Base-by-base conservation (phyloP, 2,329 filamentous ascomycete genomes). In the Venturia nashicola region DNA sequence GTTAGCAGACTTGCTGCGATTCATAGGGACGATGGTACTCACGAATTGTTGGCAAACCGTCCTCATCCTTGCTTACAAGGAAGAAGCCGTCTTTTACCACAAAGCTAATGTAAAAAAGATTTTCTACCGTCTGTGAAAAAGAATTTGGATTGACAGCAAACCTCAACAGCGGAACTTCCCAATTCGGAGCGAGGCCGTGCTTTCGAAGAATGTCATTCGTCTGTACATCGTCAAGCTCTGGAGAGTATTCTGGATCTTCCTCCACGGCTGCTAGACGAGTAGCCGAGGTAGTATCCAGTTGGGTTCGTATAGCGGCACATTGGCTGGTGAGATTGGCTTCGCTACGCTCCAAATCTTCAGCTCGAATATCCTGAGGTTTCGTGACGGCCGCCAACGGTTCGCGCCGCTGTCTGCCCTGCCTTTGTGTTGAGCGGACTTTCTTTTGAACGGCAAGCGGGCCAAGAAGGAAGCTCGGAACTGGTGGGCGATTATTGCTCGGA, bases 101-200 rank as follows among this genome's bases (percentile, higher is more conserved):
- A 71, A 99, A 99, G 72, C 90, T 95, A 69, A 96, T 84, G 73
- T 97, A 97, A 75, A 99, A 99, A 70, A 99, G 80, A 70, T 99
- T 99, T 73, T 99, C 94, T 7, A 99, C 86, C 0, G 91, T 96
- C 75, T 99, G 94, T 0, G 90, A 90, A 70, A 97, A 99, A 0
- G 91, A 96, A 46, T 79, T 79, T 0, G 94, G 94, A 69, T 99
- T 96, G 67, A 97, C 83, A 48, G 91, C 90, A 69, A 97, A 97
- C 62, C 88, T 86, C 73, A 97, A 88, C 14, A 97, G 76, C 61
- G 89, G 85, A 3, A 96, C 83, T 18, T 90, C 89, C 1, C 86
- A 86, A 2, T 86, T 66, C 0, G 55, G 85, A 20, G 81, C 20
- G 9, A 65, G 48, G 14, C 44, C 20, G 42, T 65, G 34, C 20